These are phyloP conservation scores for Debaryomycetaceae sp. DNA, from an alignment of 1,139 yeast species.

Conservation along the genomic window DNA sequence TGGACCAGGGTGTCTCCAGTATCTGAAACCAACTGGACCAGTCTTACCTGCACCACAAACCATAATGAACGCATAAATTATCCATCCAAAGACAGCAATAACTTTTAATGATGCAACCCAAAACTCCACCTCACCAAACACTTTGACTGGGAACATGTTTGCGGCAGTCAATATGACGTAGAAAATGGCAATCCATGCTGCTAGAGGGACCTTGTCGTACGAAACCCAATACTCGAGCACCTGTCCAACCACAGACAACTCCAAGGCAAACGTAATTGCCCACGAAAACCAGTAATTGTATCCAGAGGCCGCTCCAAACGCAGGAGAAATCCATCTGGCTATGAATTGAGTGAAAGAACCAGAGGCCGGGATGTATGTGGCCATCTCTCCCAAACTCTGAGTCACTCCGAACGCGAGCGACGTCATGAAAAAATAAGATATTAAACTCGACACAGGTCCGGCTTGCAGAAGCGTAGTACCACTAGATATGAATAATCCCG, in stretches of 20 bases:
- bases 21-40: conserved; percentile 78
- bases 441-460: conserved; percentile 72
- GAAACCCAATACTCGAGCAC: conserved; percentile 73
- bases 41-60: conserved; percentile 70
- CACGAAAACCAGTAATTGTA: conserved; percentile 86
- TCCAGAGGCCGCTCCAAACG: conserved; percentile 78
- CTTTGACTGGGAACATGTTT: conserved; percentile 43
- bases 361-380: conserved; percentile 65
- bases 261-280: conserved; percentile 83
- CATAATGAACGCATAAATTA: conserved; percentile 63
- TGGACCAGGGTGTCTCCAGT: conserved; percentile 93
- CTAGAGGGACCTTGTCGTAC: conserved; percentile 54
- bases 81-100: conserved; percentile 68
- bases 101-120: conserved; percentile 63
- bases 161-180: conserved; percentile 34
- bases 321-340: conserved; percentile 63
- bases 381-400: conserved; percentile 75
- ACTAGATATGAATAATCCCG: conserved; percentile 56
- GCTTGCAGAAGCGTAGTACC: conserved; percentile 51
- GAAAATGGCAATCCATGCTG: conserved; percentile 75
- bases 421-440: conserved; percentile 66
- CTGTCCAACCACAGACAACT: conserved; percentile 76
- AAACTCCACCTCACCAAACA: conserved; percentile 46
- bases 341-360: conserved; percentile 58
- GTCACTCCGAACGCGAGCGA: conserved; percentile 62